Percentiles rank a stretch among this genome's conserved stretches.
Conservation (phyloP, 108 stramenopile genomes). For the Asterionellopsis glacialis region DNA sequence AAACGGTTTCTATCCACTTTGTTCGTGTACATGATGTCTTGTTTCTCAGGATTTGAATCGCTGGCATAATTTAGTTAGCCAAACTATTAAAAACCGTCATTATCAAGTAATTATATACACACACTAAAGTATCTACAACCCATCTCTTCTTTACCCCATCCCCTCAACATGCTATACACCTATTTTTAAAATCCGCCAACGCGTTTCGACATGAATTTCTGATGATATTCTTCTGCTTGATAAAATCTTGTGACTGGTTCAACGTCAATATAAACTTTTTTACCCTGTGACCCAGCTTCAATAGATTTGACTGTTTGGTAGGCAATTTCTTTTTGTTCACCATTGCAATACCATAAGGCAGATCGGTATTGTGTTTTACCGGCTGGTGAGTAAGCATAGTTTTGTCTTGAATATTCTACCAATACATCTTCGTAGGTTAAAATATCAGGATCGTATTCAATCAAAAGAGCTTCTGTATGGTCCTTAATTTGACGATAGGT, state of each 20-base stretch:
- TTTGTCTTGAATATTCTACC: constrained; percentile 13
- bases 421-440: constrained; percentile 56
- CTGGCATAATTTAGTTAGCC: too few species aligned
- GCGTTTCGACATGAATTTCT: constrained; percentile 37
- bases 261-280: constrained; percentile 32
- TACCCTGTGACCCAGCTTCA: constrained; percentile 8
- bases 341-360: constrained; percentile 41
- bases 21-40: too few species aligned
- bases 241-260: constrained; percentile 53
- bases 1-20: too few species aligned
- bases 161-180: too few species aligned
- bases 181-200: too few species aligned
- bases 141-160: too few species aligned
- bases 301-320: constrained; percentile 28
- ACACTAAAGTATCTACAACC: too few species aligned
- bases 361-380: constrained; percentile 44
- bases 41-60: too few species aligned
- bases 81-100: too few species aligned
- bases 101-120: too few species aligned
- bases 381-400: too few species aligned
- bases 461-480: constrained; percentile 63
- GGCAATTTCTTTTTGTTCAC: constrained; percentile 37
- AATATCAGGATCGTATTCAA: constrained; percentile 55
- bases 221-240: constrained; percentile 61
- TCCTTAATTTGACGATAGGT: constrained; percentile 67